These are phyloP conservation scores for Daldinia concentrica DNA, from an alignment of 495 filamentous ascomycete genomes.

Conservation along the genomic window DNA sequence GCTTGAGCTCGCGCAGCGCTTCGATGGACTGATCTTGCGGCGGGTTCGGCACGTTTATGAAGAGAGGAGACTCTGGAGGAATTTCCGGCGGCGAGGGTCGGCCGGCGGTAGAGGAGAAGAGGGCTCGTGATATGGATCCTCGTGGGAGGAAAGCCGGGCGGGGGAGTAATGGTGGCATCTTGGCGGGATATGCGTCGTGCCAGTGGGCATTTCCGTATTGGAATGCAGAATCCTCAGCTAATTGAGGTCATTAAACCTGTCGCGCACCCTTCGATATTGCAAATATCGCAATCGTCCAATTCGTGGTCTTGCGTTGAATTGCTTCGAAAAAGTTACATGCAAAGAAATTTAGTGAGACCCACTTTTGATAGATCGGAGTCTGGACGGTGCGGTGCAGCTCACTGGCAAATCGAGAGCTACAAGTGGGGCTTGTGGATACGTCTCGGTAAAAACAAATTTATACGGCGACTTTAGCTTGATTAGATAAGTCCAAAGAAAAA, in stretches of 20 bases:
- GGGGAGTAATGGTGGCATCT: conserved; percentile 43
- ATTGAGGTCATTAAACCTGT: conserved; percentile 1
- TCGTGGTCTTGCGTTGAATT: conserved; percentile 9
- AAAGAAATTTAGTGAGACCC: conserved; percentile 29
- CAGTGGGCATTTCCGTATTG: conserved; percentile 15
- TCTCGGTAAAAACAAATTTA: conserved; percentile 10
- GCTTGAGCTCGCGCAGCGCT: conserved; percentile 46
- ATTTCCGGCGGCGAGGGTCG: conserved; percentile 18
- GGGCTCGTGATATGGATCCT: conserved; percentile 14
- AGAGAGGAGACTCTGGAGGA: conserved; percentile 58
- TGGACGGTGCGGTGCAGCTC: background rate
- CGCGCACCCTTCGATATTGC: conserved; percentile 1
- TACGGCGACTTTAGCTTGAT: conserved; percentile 1
- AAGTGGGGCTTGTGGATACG: background rate
- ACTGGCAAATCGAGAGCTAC: background rate
- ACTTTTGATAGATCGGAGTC: conserved; percentile 10
- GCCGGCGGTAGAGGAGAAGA: conserved; percentile 24
- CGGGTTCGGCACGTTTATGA: conserved; percentile 57
- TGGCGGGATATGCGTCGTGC: conserved; percentile 24
- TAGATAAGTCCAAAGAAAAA: conserved; percentile 11
- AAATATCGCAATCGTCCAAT: background rate
- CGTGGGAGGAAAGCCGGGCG: conserved; percentile 1
- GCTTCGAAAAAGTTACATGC: conserved; percentile 18
- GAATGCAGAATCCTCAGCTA: background rate
- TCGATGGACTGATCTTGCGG: conserved; percentile 53